phyloP scores from a whole-genome alignment of 129 eudicot species.

The Smallanthus sonchifolius region DNA sequence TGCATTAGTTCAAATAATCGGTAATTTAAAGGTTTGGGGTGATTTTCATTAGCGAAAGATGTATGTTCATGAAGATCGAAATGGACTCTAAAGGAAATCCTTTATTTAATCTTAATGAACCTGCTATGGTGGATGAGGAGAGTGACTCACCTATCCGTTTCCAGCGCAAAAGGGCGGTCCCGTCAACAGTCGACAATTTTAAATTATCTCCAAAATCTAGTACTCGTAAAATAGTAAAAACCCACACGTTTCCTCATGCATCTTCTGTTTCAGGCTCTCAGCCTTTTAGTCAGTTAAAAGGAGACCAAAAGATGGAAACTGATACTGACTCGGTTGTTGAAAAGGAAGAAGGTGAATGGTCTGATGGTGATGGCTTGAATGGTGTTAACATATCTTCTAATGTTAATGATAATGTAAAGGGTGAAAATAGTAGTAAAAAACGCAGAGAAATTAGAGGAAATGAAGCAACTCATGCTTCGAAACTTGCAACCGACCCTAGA shows the following conservation, averaged over 20 bases:
- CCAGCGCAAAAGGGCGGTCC: constrained; percentile 70
- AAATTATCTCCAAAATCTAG: constrained; percentile 42
- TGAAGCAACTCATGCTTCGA: constrained; percentile 58
- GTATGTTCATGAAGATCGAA: constrained; percentile 35
- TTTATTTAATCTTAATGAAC: constrained; percentile 82
- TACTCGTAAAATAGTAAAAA: constrained; percentile 49
- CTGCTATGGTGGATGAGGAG: constrained; percentile 56
- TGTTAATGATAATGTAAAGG: constrained; percentile 21
- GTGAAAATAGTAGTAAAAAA: constrained; percentile 40
- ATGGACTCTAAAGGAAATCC: constrained; percentile 76
- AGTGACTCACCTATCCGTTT: constrained; percentile 41
- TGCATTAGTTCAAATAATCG: constrained; percentile 8
- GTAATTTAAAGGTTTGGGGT: constrained; percentile 19
- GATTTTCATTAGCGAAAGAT: constrained; percentile 11
- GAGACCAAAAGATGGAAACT: constrained; percentile 19
- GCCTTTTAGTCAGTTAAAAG: constrained; percentile 54
- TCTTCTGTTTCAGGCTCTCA: constrained; percentile 75
- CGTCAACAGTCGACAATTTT: constrained; percentile 44
- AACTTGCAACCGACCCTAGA: constrained; percentile 47
- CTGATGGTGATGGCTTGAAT: constrained; percentile 52
- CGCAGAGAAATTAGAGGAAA: constrained; percentile 52
- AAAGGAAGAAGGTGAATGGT: constrained; percentile 88
- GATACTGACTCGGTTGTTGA: constrained; percentile 26
- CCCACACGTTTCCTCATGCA: constrained; percentile 53
- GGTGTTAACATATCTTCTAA: constrained; percentile 21